Evolutionary conservation across 2,329 filamentous ascomycete species (phyloP), one percentile per base, ranked within the genome.

Genomic region (Pyrenophora seminiperda): DNA sequence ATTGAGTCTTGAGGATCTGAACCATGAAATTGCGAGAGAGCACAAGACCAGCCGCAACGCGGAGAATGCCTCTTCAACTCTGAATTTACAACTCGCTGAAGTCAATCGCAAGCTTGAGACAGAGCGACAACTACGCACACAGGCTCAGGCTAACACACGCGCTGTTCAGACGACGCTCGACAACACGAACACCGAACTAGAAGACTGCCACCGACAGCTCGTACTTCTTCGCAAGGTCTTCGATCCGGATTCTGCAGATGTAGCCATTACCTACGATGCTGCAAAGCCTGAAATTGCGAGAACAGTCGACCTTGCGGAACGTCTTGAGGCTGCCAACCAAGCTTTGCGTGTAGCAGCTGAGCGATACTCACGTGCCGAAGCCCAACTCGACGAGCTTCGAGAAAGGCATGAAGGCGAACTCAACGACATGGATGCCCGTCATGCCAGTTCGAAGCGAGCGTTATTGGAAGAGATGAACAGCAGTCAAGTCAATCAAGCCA

Each of bases 11-110:
- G 93, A 99, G 70, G 93, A 99, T 70, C 79, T 97, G 29, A 96
- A 91, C 61, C 93, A 97, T 63, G 91, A 97, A 72, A 83, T 97
- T 45, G 89, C 89, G 41, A 83, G 91, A 22, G 93, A 97, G 74
- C 90, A 92, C 67, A 95, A 97, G 76, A 85, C 86, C 15, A 94
- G 87, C 66, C 86, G 93, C 52, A 94, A 89, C 68, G 93, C 92
- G 3, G 93, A 97, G 74, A 96, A 96, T 72, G 83, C 86, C 17
- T 87, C 90, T 14, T 95, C 91, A 0, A 88, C 85, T 29, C 83
- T 88, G 51, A 90, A 87, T 5, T 84, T 89, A 17, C 91, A 97
- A 69, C 80, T 97, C 20, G 90, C 91, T 7, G 94, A 97, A 70
- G 86, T 86, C 11, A 96, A 96, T 66, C 85, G 92, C 24, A 94